phyloP scores from a whole-genome alignment of 805 yeast genomes.

The Saccharomycopsis lassenensis region DNA sequence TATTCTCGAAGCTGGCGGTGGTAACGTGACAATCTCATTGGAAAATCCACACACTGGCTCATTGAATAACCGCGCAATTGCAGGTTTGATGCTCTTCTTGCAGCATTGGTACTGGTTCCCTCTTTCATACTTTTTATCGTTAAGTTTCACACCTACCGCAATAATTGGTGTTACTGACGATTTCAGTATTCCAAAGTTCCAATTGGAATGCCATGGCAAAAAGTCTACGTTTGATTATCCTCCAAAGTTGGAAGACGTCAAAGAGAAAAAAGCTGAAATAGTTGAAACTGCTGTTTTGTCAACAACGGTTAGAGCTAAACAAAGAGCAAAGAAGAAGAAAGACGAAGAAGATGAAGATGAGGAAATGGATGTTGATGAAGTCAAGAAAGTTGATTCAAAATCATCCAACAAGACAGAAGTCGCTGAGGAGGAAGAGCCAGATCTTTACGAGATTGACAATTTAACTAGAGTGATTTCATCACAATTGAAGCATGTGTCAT shows the following conservation, averaged over 20 bases:
- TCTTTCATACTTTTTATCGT: slow-evolving; percentile 79
- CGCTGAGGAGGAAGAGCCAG: slow-evolving; percentile 26
- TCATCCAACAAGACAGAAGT: slow-evolving; percentile 20
- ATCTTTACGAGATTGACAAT: slow-evolving; percentile 63
- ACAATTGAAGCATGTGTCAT: slow-evolving; percentile 75
- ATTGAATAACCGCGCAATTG: slow-evolving; percentile 80
- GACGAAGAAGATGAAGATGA: slow-evolving; percentile 44
- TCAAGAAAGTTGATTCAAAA: slow-evolving; percentile 24
- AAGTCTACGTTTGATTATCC: slow-evolving; percentile 80
- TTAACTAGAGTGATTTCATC: slow-evolving; percentile 83
- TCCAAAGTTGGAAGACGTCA: slow-evolving; percentile 70
- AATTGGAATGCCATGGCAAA: slow-evolving; percentile 70
- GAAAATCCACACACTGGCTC: slow-evolving; percentile 87
- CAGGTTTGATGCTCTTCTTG: slow-evolving; percentile 78
- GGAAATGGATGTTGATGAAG: slow-evolving; percentile 33
- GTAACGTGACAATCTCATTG: slow-evolving; percentile 87
- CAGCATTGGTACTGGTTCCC: slow-evolving; percentile 99
- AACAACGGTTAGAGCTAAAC: slow-evolving; percentile 89
- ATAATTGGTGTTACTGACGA: slow-evolving; percentile 79
- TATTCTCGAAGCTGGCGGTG: slow-evolving; percentile 91
- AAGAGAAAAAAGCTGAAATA: slow-evolving; percentile 77
- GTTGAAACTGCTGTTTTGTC: slow-evolving; percentile 88
- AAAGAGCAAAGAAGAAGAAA: slow-evolving; percentile 65
- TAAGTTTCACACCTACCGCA: slow-evolving; percentile 88
- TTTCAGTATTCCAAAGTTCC: slow-evolving; percentile 76